Base-by-base conservation (phyloP, 306 rosid genomes). In the Glycine tomentella region DNA sequence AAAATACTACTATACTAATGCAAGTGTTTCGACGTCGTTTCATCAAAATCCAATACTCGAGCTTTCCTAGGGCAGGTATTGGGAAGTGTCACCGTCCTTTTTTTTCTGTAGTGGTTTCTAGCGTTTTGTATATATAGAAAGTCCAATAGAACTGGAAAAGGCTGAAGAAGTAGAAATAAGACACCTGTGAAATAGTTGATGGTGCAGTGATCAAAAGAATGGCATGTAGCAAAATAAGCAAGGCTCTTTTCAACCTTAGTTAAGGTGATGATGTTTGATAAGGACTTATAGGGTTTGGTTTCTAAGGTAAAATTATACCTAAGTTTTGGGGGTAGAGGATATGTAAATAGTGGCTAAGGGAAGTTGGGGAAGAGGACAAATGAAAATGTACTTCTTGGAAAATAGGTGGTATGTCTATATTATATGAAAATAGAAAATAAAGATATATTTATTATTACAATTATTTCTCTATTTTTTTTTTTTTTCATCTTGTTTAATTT, bases 241-340 rank as follows among this genome's bases (percentile, higher is more conserved):
- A 71, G 38, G 64, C 57, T 51, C 73, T 52, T 58, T 76, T 64
- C 69, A 36, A 42, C 79, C 53, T 25, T 51, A 77, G 71, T 64
- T n/a, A 61, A 69, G 72, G 9, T 44, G 31, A 66, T 42, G 77
- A 50, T 38, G 4, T 34, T 34, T 34, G 38, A 34, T 50, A 65
- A 56, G 40, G 38, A 44, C 36, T 15, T 72, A 64, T 38, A 38
- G 44, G 83, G 83, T 68, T 82, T 75, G 89, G 20, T 84, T 77
- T 40, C 73, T 74, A 67, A 77, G 59, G 87, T 84, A 79, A 36
- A 36, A 86, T 85, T 90, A 91, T 93, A 90, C 92, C 50, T 86
- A 89, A 89, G 92, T 90, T 87, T 86, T 89, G 91, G 89, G 89
- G 88, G 80, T 34, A 46, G 81, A 72, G 81, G 77, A 45, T 25